Evolutionary conservation across 495 filamentous ascomycete species (phyloP).

Genomic region (Hypoxylon cercidicola): DNA sequence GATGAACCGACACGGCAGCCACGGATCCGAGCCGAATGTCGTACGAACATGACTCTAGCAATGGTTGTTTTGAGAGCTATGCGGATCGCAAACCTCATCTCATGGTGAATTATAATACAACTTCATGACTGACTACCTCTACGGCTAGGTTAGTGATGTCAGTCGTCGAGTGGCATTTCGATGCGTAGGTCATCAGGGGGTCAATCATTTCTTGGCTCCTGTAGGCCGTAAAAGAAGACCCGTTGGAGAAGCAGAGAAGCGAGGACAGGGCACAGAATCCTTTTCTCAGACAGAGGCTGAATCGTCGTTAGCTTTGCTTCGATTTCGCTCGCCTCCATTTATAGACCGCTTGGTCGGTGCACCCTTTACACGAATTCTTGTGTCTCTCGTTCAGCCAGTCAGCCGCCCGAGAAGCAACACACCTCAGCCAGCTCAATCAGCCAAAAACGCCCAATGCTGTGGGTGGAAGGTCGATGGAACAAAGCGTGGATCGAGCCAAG

Average conservation of each 20-base stretch:
- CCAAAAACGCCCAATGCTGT: neutral
- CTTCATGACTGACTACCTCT: neutral
- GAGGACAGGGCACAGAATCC: too few species aligned
- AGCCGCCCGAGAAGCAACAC: slow-evolving; percentile 3
- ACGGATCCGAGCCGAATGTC: too few species aligned
- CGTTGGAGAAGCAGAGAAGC: slow-evolving; percentile 10
- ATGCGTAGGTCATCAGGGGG: slow-evolving; percentile 6
- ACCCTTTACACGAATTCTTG: neutral
- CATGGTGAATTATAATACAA: neutral
- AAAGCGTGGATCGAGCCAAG: slow-evolving; percentile 37
- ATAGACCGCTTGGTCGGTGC: neutral
- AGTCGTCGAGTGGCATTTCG: slow-evolving; percentile 3
- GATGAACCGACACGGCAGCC: too few species aligned
- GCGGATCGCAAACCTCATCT: neutral
- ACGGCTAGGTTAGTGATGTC: neutral
- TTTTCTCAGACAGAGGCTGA: too few species aligned
- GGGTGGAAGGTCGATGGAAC: slow-evolving; percentile 19
- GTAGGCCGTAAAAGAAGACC: slow-evolving; percentile 36
- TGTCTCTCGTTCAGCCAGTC: slow-evolving; percentile 14
- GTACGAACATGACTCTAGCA: too few species aligned
- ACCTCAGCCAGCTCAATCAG: neutral
- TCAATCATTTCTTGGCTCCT: slow-evolving; percentile 28
- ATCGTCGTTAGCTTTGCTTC: neutral
- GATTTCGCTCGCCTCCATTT: neutral
- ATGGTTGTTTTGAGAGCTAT: neutral